Evolutionary conservation across 495 filamentous ascomycete genomes (phyloP), one percentile per base, ranked within the genome.

Genomic region (Venustampulla echinocandica): DNA sequence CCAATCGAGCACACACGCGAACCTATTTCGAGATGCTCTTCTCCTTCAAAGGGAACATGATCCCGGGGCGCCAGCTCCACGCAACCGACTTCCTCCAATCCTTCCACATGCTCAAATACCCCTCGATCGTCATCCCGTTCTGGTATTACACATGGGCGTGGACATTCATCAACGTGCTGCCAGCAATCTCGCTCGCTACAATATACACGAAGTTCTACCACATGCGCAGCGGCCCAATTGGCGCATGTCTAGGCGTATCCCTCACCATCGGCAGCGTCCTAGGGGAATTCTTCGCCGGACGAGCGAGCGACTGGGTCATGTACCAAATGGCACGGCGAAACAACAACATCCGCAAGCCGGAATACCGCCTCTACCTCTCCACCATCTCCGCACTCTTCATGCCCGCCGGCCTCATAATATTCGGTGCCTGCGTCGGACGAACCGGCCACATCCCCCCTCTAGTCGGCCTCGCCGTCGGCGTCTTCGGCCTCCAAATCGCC

Each of bases 401-500:
- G 47, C 59, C 59, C 4, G 47, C 39, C 0, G 59, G 59, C 10
- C 32, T 61, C 3, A 52, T 58, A 2, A 58, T 60, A n/a, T 46
- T 68, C 13, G 64, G 65, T n/a, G 58, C 58, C 14, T 48, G 42
- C 4, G 61, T 65, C n/a, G 61, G 54, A 10, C 37, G 47, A 19
- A 46, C 28, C 2, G 17, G 24, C 10, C 42, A 34, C 24, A 33
- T 46, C 10, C 24, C 44, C 15, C 53, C 60, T 0, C 56, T 60
- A 4, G 24, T 68, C 4, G 64, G 65, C 15, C 63, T 66, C 21
- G 46, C 34, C 3, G 61, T 65, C 15, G 62, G 55, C 3, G 57
- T 55, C 9, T 59, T 68, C 35, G 65, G 65, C 1, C 47, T 66
- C 17, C 64, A 68, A 48, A 61, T 64, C 15, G 53, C 54, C 13